Base-by-base conservation (phyloP, 164 flowering plant species). In the Magnolia officinalis region DNA sequence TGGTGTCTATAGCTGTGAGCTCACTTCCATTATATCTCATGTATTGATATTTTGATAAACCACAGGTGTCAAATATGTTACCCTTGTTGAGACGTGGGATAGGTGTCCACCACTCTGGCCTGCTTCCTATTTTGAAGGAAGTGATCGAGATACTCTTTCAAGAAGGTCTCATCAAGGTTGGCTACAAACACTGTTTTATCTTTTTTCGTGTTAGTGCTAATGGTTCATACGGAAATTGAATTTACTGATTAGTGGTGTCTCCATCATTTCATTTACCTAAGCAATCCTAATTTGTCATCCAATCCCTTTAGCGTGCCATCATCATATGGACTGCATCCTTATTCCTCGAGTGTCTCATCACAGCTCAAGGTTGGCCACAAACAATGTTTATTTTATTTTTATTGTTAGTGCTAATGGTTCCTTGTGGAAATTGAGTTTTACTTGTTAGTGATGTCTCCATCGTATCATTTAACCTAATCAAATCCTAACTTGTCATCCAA, bases 51-150 rank as follows among this genome's bases (percentile, higher is more conserved):
- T 55, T 51, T 50, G 75, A 75, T 75, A 6, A 67, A 70, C 8
- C 16, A 26, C 87, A 96, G 99, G 99, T 96, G 71, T 88, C 97
- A 73, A 93, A 93, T 81, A 90, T 96, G 91, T 81, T 96, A 52
- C 99, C 98, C 63, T 81, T 96, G 26, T 84, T 96, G 83, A 96
- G 94, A 82, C 91, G 99, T 80, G 99, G 99, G 58, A 93, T 96
- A 79, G 98, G 99, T 19, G 99, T 96, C 64, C 99, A 96, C 82
- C 99, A 96, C 85, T 96, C 99, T 86, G 99, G 99, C 37, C 89
- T 96, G 88, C 96, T 96, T 77, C 99, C 98, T 50, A 96, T 96
- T 77, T 81, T 96, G 79, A 96, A 96, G 77, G 99, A 96, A 87
- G 99, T 96, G 58, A 96, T 96, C 80, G 99, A 96, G 87, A 93